phyloP scores from a whole-genome alignment of 768 basidiomycete genomes.

The Pulveroboletus ravenelii region DNA sequence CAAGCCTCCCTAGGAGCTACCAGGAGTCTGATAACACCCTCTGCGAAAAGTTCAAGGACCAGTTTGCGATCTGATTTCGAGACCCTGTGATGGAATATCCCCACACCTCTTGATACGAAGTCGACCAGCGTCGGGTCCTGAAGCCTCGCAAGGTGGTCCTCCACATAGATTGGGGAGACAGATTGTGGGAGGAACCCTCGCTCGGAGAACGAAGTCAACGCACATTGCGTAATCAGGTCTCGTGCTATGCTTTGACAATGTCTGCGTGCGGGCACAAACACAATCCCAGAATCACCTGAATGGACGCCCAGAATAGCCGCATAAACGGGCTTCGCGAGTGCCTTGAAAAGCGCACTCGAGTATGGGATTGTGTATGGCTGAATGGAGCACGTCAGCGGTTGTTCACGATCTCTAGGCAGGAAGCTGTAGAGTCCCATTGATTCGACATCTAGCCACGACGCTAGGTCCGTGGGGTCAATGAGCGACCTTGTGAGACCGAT shows the following conservation, averaged over 20 bases:
- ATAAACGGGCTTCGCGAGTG: constrained; percentile 89
- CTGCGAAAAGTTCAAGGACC: constrained; percentile 75
- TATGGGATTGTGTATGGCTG: constrained; percentile 83
- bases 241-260: constrained; percentile 72
- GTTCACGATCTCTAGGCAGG: constrained; percentile 77
- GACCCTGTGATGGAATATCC: constrained; percentile 78
- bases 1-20: constrained; percentile 79
- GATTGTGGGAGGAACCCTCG: constrained; percentile 60
- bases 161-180: constrained; percentile 49
- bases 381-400: constrained; percentile 60
- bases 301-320: constrained; percentile 54
- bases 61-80: constrained; percentile 61
- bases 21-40: constrained; percentile 75
- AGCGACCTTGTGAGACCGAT: constrained; percentile 78
- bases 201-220: constrained; percentile 64
- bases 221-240: constrained; percentile 86
- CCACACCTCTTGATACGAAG: constrained; percentile 79
- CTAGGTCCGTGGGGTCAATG: constrained; percentile 75
- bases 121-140: constrained; percentile 62
- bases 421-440: constrained; percentile 66
- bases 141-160: constrained; percentile 53
- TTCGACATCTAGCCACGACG: constrained; percentile 77
- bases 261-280: constrained; percentile 83
- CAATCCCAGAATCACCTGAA: constrained; percentile 51
- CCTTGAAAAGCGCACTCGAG: constrained; percentile 82